Base-by-base conservation (phyloP, 2,329 filamentous ascomycete species). In the Diaporthe australafricana region DNA sequence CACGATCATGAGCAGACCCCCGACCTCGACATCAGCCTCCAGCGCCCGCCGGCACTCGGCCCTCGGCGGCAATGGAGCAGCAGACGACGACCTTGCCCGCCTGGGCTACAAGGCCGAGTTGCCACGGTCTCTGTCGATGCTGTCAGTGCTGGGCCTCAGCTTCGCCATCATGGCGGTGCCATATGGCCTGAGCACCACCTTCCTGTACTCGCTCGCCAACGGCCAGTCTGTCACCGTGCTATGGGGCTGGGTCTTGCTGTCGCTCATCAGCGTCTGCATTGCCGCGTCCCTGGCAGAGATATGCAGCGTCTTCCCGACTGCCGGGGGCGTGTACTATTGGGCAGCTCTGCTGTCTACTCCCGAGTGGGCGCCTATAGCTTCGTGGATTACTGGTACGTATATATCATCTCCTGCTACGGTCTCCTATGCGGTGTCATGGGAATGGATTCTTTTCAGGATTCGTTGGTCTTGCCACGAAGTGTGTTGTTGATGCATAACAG, bases 101-200 rank as follows among this genome's bases (percentile, higher is more conserved):
- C 90, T 93, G 89, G 91, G 91, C 67, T 93, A 93, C 84, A 88
- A 88, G 81, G 85, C 86, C 68, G 91, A 93, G 78, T 79, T 94
- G 53, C 91, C 91, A 20, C 86, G 91, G 72, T 90, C 89, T 75
- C 79, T 93, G 74, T 90, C 88, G 78, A 93, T 93, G 72, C 12
- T 93, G 77, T 91, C 89, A 77, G 89, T 94, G 35, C 83, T 94
- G 55, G 92, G 92, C 65, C 76, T 83, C 74, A 92, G 90, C 55
- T 94, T 94, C 78, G 92, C 91, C 66, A 93, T 94, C 80, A 93
- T 94, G 90, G 91, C 91, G 14, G 90, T 91, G 14, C 90, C 90
- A 0, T 92, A 91, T 75, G 91, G 91, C 45, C 84, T 93, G 47
- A 89, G 86, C 38, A 93, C 92, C 20, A 93, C 91, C 1, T 84